These are phyloP conservation scores for Copromyces sp. DNA, from an alignment of 495 filamentous ascomycete species.

Conservation along the genomic window DNA sequence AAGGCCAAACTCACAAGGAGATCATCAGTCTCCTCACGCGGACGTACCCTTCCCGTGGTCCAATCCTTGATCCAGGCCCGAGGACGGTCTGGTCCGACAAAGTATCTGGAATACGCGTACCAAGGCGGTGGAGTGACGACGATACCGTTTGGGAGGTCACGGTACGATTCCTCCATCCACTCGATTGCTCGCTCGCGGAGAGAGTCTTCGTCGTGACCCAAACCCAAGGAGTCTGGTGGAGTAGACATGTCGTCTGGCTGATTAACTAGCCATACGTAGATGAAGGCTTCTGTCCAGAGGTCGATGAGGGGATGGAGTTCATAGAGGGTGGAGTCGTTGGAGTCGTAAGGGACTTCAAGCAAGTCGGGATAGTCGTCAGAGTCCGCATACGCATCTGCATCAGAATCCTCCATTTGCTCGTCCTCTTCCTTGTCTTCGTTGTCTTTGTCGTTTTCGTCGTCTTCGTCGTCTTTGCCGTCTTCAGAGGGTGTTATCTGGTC, in stretches of 20 bases:
- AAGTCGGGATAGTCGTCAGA: too few species aligned
- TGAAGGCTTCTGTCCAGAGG: neutral
- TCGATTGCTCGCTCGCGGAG: neutral
- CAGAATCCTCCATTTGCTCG: too few species aligned
- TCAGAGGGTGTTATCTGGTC: neutral
- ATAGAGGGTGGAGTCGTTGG: too few species aligned
- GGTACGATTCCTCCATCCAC: neutral
- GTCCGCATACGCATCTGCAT: too few species aligned
- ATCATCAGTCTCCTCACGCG: neutral
- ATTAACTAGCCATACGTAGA: neutral
- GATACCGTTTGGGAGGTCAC: neutral
- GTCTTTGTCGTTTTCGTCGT: too few species aligned
- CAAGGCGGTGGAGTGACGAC: neutral
- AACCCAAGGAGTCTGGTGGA: neutral
- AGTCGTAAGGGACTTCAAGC: too few species aligned
- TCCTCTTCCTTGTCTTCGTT: too few species aligned
- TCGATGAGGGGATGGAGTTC: too few species aligned
- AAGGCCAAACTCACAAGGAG: neutral
- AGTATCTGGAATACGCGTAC: neutral
- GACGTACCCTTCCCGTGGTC: neutral
- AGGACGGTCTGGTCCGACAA: neutral
- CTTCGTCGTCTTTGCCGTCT: neutral
- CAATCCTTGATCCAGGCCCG: slow-evolving; percentile 1
- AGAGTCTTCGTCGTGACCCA: neutral
- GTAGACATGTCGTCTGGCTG: neutral